Evolutionary conservation across 202 grass and related monocot species (phyloP), one percentile per base, ranked within the genome.

Genomic region (Setaria viridis): DNA sequence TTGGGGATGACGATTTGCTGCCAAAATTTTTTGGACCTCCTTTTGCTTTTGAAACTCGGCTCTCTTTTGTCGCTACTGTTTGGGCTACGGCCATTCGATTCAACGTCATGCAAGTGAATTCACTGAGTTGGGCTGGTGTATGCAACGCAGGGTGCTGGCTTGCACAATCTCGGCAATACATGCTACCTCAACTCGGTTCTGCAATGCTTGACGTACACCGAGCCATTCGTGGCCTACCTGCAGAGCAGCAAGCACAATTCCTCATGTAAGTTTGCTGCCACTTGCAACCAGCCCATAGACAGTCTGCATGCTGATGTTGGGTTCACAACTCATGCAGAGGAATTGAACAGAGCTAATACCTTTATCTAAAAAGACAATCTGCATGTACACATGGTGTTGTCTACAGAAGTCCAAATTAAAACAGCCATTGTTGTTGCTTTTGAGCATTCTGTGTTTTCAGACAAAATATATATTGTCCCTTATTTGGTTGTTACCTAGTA

Each of bases 181-280:
- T 99, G 97, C 83, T 99, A 97, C 85, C 97, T 99, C 72, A 99
- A 99, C 85, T 99, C 97, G 4, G 94, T 99, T 82, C 90, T 99
- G 67, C 97, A 99, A 87, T 99, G 97, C 82, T 81, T 99, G 83
- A 99, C 97, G 30, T 97, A 99, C 55, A 99, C 94, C 6, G 97
- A 99, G 59, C 97, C 97, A 12, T 99, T 99, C 30, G 97, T 92
- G 21, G 97, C 97, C 30, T 97, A 99, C 85, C 79, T 99, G 80
- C 97, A 91, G 85, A 99, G 94, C 32, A 92, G 97, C 35, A 91
- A 90, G 80, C 97, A 99, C 78, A 94, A 84, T 82, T 94, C 85
- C 70, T 94, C 94, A 78, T 99, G 97, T 97, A 92, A 93, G 97
- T 93, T 77, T 60, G 39, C 34, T 63, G 35, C 78, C 62, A 14